Conservation (phyloP, 345 rosid genomes). For the Sapria himalayana region DNA sequence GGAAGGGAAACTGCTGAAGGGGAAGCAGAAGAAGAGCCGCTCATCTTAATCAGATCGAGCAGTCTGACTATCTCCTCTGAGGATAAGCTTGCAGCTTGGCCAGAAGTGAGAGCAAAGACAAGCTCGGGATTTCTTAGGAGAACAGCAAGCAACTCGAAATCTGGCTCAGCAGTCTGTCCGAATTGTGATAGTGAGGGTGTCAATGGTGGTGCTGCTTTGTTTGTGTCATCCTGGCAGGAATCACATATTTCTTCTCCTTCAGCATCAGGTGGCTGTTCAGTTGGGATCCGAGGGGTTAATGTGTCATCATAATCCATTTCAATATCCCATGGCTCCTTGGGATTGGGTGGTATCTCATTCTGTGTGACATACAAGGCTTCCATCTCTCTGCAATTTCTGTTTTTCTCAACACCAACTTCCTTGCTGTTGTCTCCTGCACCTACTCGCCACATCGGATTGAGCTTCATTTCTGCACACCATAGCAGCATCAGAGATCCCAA, state of each 20-base stretch:
- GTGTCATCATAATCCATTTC: constrained; percentile 91
- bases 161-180: constrained; percentile 33
- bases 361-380: constrained; percentile 37
- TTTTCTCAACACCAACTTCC: constrained; percentile 68
- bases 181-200: constrained; percentile 20
- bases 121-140: constrained; percentile 78
- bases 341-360: constrained; percentile 53
- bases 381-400: constrained; percentile 62
- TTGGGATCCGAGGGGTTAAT: constrained; percentile 63
- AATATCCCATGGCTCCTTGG: constrained; percentile 92
- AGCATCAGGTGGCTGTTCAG: constrained; percentile 62
- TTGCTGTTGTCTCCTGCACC: constrained; percentile 80
- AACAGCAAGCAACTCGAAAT: constrained; percentile 81
- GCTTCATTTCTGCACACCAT: constrained; percentile 64
- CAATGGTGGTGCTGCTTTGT: constrained; percentile 9
- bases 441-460: constrained; percentile 42
- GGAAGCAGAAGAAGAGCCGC: constrained; percentile 17
- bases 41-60: constrained; percentile 54
- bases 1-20: constrained; percentile 68
- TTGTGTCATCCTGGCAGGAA: constrained; percentile 16
- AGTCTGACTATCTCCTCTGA: constrained; percentile 57
- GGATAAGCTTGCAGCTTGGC: constrained; percentile 39
- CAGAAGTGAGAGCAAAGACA: constrained; percentile 83
- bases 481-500: too few species aligned
- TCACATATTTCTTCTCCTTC: constrained; percentile 32